Conservation (phyloP, 805 yeast species). For the Kodamaea jinghongensis region DNA sequence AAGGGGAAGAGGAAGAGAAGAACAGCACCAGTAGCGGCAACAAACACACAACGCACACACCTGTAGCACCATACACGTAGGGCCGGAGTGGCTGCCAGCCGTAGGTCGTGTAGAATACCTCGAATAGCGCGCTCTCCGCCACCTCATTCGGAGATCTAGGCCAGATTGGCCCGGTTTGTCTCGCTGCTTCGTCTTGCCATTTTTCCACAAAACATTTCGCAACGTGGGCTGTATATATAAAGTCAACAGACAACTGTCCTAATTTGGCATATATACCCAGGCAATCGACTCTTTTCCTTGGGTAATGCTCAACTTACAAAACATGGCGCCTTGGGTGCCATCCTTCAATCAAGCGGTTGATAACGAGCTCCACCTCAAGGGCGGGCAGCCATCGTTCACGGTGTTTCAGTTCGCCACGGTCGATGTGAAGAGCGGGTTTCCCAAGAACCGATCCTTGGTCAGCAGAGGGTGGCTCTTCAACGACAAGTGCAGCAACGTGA, state of each 20-base stretch:
- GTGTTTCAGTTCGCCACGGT: slow-evolving; percentile 70
- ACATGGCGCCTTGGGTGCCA: slow-evolving; percentile 76
- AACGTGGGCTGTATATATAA: slow-evolving; percentile 8
- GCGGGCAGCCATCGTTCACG: slow-evolving; percentile 45
- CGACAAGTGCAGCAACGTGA: slow-evolving; percentile 62
- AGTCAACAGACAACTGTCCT: slow-evolving; percentile 6
- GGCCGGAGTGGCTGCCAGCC: too few relatives aligned
- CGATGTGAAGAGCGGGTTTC: slow-evolving; percentile 45
- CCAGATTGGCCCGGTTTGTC: too few relatives aligned
- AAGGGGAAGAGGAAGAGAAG: too few relatives aligned
- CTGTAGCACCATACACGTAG: too few relatives aligned
- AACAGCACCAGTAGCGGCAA: too few relatives aligned
- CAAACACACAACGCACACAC: too few relatives aligned
- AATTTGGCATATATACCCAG: slow-evolving; percentile 3
- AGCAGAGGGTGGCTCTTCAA: slow-evolving; percentile 73
- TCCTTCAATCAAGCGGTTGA: slow-evolving; percentile 53
- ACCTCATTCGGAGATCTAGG: too few relatives aligned
- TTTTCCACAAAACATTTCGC: background rate
- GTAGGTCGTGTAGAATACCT: too few relatives aligned
- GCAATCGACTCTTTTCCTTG: background rate
- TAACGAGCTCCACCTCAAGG: slow-evolving; percentile 34
- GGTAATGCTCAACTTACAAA: slow-evolving; percentile 28
- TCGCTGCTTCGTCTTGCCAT: too few relatives aligned
- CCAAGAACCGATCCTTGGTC: slow-evolving; percentile 68
- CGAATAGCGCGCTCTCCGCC: too few relatives aligned